phyloP scores from a whole-genome alignment of 495 filamentous ascomycete species.

The Pyronema domesticum region DNA sequence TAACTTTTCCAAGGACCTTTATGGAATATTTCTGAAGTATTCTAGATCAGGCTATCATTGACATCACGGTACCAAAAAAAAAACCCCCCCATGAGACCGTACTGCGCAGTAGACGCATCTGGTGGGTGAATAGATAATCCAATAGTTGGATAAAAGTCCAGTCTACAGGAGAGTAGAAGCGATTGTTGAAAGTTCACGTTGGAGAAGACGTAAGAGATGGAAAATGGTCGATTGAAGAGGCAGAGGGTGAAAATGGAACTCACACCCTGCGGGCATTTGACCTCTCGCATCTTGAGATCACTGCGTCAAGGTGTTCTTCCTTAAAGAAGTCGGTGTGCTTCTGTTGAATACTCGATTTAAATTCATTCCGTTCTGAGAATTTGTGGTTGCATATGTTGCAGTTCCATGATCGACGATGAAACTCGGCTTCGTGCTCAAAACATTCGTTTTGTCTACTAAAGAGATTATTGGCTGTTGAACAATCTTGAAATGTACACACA shows the following conservation, averaged over 20 bases:
- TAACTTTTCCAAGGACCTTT: too few species aligned
- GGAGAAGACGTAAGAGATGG: too few species aligned
- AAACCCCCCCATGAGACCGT: too few species aligned
- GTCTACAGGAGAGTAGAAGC: too few species aligned
- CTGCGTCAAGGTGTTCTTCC: constrained; percentile 4
- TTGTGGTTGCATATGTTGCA: constrained; percentile 1
- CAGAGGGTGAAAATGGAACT: constrained; percentile 14
- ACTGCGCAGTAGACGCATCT: too few species aligned
- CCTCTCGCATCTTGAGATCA: constrained; percentile 6
- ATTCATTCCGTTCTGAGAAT: not conserved
- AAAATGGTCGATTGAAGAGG: too few species aligned
- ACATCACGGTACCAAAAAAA: too few species aligned
- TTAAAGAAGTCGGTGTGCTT: not conserved
- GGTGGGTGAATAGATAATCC: too few species aligned
- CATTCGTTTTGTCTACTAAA: constrained; percentile 17
- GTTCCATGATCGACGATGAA: constrained; percentile 2
- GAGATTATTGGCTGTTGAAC: constrained; percentile 6
- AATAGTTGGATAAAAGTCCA: too few species aligned
- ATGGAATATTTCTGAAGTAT: too few species aligned
- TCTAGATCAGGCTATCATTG: too few species aligned
- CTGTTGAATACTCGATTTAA: not conserved
- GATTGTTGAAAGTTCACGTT: too few species aligned
- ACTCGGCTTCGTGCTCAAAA: constrained; percentile 2
- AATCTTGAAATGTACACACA: constrained; percentile 10
- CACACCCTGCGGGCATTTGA: not conserved